Evolutionary conservation across 169 alveolate species (phyloP).

Genomic region (Eimeria falciformis): DNA sequence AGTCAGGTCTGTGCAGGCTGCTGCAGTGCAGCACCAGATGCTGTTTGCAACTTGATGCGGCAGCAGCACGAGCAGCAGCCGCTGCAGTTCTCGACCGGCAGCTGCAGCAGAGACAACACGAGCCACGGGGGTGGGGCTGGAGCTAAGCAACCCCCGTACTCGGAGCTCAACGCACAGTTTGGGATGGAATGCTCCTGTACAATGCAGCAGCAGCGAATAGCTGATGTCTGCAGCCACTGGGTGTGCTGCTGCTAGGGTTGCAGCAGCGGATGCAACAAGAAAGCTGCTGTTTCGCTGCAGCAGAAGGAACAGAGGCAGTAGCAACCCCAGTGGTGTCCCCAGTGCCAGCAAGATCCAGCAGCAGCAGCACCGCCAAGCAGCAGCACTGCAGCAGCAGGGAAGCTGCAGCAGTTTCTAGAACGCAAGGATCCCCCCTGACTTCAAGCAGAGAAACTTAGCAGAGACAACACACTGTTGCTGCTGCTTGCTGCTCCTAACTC

Average conservation of each 20-base stretch:
- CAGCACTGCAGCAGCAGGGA: conserved; percentile 47
- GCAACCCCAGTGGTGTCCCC: background rate
- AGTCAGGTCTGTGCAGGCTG: background rate
- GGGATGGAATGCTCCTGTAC: too few species aligned
- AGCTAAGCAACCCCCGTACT: too few species aligned
- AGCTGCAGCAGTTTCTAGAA: background rate
- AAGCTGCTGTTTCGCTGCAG: background rate
- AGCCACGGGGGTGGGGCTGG: too few species aligned
- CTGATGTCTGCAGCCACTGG: background rate
- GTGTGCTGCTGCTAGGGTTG: background rate
- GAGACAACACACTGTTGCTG: conserved; percentile 44
- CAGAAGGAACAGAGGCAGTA: conserved; percentile 50
- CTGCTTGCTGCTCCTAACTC: conserved; percentile 57
- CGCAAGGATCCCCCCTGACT: background rate
- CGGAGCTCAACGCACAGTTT: too few species aligned
- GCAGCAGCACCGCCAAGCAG: conserved; percentile 54
- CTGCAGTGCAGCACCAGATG: conserved; percentile 15
- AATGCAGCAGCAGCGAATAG: conserved; percentile 1
- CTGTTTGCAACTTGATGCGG: background rate
- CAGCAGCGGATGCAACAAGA: conserved; percentile 2
- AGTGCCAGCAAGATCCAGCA: conserved; percentile 18
- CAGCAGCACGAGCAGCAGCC: conserved; percentile 1
- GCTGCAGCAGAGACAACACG: too few species aligned
- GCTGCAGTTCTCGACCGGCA: conserved; percentile 25
- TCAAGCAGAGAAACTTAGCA: background rate